Base-by-base conservation (phyloP, 108 stramenopile genomes). In the Thalassiosira profunda region DNA sequence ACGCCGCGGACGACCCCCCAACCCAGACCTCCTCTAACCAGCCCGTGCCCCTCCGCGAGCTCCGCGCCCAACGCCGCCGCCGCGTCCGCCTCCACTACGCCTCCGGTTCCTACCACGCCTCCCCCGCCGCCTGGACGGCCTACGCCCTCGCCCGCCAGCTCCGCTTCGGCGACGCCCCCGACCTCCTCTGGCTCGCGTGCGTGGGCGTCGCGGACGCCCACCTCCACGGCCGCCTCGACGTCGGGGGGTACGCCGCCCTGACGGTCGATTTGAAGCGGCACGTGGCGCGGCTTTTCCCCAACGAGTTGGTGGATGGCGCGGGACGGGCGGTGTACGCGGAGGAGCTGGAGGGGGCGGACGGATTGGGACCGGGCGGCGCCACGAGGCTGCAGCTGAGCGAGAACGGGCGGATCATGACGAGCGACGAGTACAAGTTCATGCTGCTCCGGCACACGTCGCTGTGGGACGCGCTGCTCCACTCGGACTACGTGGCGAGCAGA, bases 201-300 rank as follows among this genome's bases (percentile, higher is more conserved):
- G 90, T 92, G 2, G 94, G 94, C 0, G 86, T 92, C 10, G 88
- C 91, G 34, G 91, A 89, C 69, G 86, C 90, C 18, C 91, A 85
- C 54, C 43, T 89, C 30, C 89, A 92, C 47, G 69, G 86, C 18
- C 60, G 88, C 8, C 17, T 95, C 7, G 94, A 95, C 77, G 60
- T 84, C 11, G 54, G 60, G 12, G 91, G 90, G 17, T 95, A 87
- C 52, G 51, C 79, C 2, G 61, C 70, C 17, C 41, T 93, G 36
- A 76, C 86, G 6, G 60, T 74, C 25, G 78, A 80, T 38, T 76
- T 95, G 34, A 67, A 70, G 28, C 43, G 78, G 17, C 70, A 78
- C 44, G 89, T 89, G 15, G 57, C 71, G 2, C 45, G 80, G 26
- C 64, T 94, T 10, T 91, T 80, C 62, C 90, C 93, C 11, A 80